A percentile compares a stretch with the other conserved stretches of the same genome.
phyloP scores from a whole-genome alignment of 805 yeast species.

The Schizosaccharomyces japonicus region DNA sequence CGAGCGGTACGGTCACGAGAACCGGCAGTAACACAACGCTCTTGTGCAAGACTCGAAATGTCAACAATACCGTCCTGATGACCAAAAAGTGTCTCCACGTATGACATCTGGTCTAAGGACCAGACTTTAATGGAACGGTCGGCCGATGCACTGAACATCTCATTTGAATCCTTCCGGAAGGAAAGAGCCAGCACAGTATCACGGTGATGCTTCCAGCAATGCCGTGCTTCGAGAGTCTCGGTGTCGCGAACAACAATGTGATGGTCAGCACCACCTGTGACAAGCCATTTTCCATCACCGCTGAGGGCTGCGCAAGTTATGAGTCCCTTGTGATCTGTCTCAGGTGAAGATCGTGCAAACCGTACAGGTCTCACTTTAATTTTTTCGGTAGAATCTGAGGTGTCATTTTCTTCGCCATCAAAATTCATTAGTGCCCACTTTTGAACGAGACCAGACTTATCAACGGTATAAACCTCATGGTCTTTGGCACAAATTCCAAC shows the following conservation, averaged over 20 bases:
- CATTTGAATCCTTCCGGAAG: slow-evolving; percentile 62
- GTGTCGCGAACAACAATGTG: slow-evolving; percentile 68
- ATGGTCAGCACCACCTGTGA: slow-evolving; percentile 74
- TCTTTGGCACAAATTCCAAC: slow-evolving; percentile 26
- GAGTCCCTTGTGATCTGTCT: slow-evolving; percentile 53
- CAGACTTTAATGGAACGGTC: slow-evolving; percentile 77
- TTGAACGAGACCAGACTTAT: slow-evolving; percentile 57
- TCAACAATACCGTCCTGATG: slow-evolving; percentile 80
- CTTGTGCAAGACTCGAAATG: slow-evolving; percentile 57
- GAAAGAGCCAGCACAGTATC: slow-evolving; percentile 50
- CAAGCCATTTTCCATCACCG: slow-evolving; percentile 69
- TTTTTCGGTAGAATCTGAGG: too few species aligned
- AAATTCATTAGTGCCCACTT: slow-evolving; percentile 39
- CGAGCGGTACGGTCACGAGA: slow-evolving; percentile 84
- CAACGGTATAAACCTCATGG: slow-evolving; percentile 50
- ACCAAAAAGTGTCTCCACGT: slow-evolving; percentile 76
- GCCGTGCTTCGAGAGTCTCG: slow-evolving; percentile 49
- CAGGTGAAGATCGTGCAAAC: slow-evolving; percentile 17
- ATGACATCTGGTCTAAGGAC: slow-evolving; percentile 64
- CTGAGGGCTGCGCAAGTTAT: slow-evolving; percentile 59
- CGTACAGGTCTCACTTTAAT: background rate
- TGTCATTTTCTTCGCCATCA: slow-evolving; percentile 12
- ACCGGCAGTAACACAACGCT: slow-evolving; percentile 89
- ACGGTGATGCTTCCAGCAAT: slow-evolving; percentile 48
- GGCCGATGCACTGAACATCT: slow-evolving; percentile 75